A percentile compares a stretch with the other conserved stretches of the same genome.
These are phyloP conservation scores for Rosa chinensis DNA, from an alignment of 306 rosid species.

Conservation along the genomic window DNA sequence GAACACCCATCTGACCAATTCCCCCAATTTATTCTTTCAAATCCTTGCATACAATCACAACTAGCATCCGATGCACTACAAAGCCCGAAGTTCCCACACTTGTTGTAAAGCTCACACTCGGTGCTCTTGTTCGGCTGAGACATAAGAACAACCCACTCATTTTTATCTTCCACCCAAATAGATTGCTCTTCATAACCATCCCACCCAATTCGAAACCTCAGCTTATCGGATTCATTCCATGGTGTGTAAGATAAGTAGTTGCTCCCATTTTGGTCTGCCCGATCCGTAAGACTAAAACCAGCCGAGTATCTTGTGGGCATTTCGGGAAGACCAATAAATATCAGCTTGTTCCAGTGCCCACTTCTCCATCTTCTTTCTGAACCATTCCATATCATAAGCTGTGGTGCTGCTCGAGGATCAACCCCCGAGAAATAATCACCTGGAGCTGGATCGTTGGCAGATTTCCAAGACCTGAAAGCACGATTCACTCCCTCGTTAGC, in stretches of 20 bases:
- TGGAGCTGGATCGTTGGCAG: slow-evolving; percentile 50
- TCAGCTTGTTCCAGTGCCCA: slow-evolving; percentile 69
- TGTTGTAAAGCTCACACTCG: slow-evolving; percentile 61
- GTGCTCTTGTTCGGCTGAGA: slow-evolving; percentile 41
- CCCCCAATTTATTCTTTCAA: slow-evolving; percentile 32
- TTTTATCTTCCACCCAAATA: slow-evolving; percentile 37
- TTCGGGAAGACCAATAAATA: slow-evolving; percentile 48
- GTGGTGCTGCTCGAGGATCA: slow-evolving; percentile 65
- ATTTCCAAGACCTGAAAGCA: slow-evolving; percentile 63
- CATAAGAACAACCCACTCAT: slow-evolving; percentile 38
- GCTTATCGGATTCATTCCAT: slow-evolving; percentile 8
- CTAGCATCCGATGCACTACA: slow-evolving; percentile 38
- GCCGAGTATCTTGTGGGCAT: slow-evolving; percentile 34
- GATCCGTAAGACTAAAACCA: slow-evolving; percentile 48
- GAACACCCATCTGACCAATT: slow-evolving; percentile 61
- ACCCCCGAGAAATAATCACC: slow-evolving; percentile 62
- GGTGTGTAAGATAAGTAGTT: slow-evolving; percentile 37
- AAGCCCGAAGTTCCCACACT: slow-evolving; percentile 62
- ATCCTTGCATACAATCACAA: slow-evolving; percentile 66
- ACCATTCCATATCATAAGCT: slow-evolving; percentile 72
- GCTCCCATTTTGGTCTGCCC: slow-evolving; percentile 2
- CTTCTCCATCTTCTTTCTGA: slow-evolving; percentile 65
- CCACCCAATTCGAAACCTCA: slow-evolving; percentile 61
- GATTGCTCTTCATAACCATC: slow-evolving; percentile 56
- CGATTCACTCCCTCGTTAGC: slow-evolving; percentile 27